Percentiles rank a stretch among this genome's conserved stretches.
Evolutionary conservation across 768 basidiomycete genomes (phyloP).

Genomic region (Lactifluus piperatus): DNA sequence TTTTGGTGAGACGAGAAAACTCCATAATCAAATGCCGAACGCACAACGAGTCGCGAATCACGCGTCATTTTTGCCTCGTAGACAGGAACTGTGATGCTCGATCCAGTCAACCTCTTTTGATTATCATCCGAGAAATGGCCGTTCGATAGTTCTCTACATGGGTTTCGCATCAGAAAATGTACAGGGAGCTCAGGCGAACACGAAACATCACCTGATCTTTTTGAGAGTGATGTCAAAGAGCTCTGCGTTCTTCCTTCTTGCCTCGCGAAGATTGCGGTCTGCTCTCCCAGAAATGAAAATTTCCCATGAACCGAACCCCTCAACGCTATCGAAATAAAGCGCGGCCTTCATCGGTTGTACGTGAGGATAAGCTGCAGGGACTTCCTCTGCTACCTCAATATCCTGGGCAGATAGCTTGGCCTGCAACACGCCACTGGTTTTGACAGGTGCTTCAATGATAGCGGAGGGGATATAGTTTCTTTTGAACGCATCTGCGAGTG

Average conservation of each 20-base stretch:
- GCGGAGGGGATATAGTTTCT: conserved; percentile 3
- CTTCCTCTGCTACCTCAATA: conserved; percentile 6
- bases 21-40: background rate
- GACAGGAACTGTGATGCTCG: conserved; percentile 42
- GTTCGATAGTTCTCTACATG: conserved; percentile 51
- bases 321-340: conserved; percentile 47
- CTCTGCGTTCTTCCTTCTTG: conserved; percentile 36
- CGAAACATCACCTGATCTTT: conserved; percentile 49
- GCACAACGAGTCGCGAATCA: conserved; percentile 17
- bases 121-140: conserved; percentile 65
- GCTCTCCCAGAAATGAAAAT: conserved; percentile 48
- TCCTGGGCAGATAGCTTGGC: background rate
- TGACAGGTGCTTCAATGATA: background rate
- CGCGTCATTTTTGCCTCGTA: conserved; percentile 61
- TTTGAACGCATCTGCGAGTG: background rate
- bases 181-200: background rate
- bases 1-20: background rate
- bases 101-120: conserved; percentile 47
- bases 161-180: background rate
- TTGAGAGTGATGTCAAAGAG: conserved; percentile 49
- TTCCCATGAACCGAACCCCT: conserved; percentile 57
- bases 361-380: conserved; percentile 32
- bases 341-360: conserved; percentile 55
- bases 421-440: background rate
- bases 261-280: conserved; percentile 39